phyloP scores from a whole-genome alignment of 139 green algal species.

The Tetratostichococcus sp. region DNA sequence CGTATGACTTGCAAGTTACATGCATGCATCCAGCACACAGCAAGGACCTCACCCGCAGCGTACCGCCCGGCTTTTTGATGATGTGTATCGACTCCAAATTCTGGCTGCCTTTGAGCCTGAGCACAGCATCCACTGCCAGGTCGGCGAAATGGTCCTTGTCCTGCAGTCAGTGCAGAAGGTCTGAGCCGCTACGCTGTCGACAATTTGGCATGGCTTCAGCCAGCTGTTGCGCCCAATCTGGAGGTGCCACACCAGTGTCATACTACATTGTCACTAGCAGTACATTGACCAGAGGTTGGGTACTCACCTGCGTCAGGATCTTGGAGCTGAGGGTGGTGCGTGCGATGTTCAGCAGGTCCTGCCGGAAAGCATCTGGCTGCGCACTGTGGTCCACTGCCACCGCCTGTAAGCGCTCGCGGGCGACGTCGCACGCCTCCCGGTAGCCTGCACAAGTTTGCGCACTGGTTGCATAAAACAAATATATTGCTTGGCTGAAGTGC shows the following conservation, averaged over 20 bases:
- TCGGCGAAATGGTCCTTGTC: constrained; percentile 92
- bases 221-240: too few species aligned
- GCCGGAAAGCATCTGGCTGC: constrained; percentile 47
- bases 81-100: constrained; percentile 98
- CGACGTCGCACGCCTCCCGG: constrained; percentile 68
- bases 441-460: constrained; percentile 55
- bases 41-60: constrained; percentile 51
- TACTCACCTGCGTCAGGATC: constrained; percentile 77
- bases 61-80: constrained; percentile 96
- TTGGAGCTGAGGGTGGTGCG: constrained; percentile 94
- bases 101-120: constrained; percentile 82
- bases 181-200: too few species aligned
- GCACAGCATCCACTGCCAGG: constrained; percentile 93
- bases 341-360: constrained; percentile 94
- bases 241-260: too few species aligned
- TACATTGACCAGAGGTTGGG: too few species aligned
- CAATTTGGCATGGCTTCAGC: too few species aligned
- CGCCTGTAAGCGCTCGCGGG: constrained; percentile 38
- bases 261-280: too few species aligned
- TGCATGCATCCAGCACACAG: too few species aligned
- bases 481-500: too few species aligned
- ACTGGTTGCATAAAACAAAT: too few species aligned
- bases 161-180: neutral
- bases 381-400: constrained; percentile 43
- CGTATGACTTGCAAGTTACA: too few species aligned